Percentiles rank a stretch among this genome's conserved stretches.
phyloP scores from a whole-genome alignment of 129 eudicot species.

The Chrysanthemum lavandulifolium region DNA sequence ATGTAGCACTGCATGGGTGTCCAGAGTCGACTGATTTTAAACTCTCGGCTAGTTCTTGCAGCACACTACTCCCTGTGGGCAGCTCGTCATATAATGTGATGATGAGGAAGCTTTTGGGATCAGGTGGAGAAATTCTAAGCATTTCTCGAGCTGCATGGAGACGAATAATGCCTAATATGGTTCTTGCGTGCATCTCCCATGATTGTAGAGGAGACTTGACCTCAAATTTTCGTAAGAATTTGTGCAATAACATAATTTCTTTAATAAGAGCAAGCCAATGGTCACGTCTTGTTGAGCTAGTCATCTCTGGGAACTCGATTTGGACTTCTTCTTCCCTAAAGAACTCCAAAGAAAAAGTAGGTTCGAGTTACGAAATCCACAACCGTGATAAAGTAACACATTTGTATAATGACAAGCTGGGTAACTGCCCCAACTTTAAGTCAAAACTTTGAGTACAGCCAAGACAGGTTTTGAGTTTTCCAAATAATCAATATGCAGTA shows the following conservation, averaged over 20 bases:
- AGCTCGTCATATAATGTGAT: constrained; percentile 66
- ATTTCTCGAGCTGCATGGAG: constrained; percentile 96
- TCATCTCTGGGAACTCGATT: constrained; percentile 87
- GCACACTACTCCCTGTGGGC: constrained; percentile 79
- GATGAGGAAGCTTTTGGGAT: constrained; percentile 71
- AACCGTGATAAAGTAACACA: neutral
- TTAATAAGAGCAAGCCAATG: constrained; percentile 89
- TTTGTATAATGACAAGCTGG: neutral
- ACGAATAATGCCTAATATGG: constrained; percentile 77
- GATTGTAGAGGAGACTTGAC: constrained; percentile 45
- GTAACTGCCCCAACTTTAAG: neutral
- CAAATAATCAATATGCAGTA: too few species aligned
- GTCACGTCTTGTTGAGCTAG: constrained; percentile 94
- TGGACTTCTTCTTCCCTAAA: constrained; percentile 67
- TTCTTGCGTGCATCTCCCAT: constrained; percentile 94
- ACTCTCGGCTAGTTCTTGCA: constrained; percentile 67
- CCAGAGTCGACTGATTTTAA: constrained; percentile 40
- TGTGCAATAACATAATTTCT: constrained; percentile 71
- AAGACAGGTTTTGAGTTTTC: too few species aligned
- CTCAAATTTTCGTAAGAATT: constrained; percentile 50
- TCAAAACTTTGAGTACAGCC: too few species aligned
- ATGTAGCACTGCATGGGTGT: constrained; percentile 78
- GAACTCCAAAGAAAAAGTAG: neutral
- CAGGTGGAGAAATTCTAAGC: constrained; percentile 84
- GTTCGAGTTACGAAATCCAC: neutral